Conservation (phyloP, 108 stramenopile genomes). For the Cyclotella kingstonii region DNA sequence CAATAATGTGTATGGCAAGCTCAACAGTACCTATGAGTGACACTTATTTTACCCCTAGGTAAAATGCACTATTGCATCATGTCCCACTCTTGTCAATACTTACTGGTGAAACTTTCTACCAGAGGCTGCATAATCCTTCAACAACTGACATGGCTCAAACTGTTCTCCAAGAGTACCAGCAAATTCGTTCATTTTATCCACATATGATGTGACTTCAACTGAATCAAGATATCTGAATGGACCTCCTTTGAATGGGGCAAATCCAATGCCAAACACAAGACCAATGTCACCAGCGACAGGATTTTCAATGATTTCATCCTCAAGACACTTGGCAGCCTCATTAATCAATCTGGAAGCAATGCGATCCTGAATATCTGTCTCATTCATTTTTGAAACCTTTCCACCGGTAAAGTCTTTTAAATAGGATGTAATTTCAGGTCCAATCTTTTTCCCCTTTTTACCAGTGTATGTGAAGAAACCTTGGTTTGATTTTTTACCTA, state of each 20-base stretch:
- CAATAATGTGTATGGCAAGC: too few species aligned
- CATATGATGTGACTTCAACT: constrained; percentile 84
- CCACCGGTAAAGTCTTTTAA: constrained; percentile 63
- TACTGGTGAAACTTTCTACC: constrained; percentile 98
- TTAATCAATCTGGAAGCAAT: constrained; percentile 94
- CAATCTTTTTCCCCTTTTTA: constrained; percentile 86
- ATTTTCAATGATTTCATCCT: constrained; percentile 96
- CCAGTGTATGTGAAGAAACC: constrained; percentile 96
- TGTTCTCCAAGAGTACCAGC: constrained; percentile 93
- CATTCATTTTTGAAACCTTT: constrained; percentile 59
- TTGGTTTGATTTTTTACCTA: constrained; percentile 95
- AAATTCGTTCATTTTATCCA: constrained; percentile 92
- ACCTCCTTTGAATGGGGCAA: constrained; percentile 99
- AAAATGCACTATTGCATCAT: too few species aligned
- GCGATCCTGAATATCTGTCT: constrained; percentile 94
- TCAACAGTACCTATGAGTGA: too few species aligned
- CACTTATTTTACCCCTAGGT: too few species aligned
- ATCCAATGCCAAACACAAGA: constrained; percentile 98
- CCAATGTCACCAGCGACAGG: constrained; percentile 98
- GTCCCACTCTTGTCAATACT: too few species aligned
- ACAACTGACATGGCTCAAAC: constrained; percentile 95
- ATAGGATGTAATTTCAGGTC: constrained; percentile 75
- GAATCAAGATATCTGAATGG: constrained; percentile 96
- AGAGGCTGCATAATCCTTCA: constrained; percentile 92
- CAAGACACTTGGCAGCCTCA: constrained; percentile 97